phyloP scores from a whole-genome alignment of 169 alveolate species.

The Prorocentrum cordatum region DNA sequence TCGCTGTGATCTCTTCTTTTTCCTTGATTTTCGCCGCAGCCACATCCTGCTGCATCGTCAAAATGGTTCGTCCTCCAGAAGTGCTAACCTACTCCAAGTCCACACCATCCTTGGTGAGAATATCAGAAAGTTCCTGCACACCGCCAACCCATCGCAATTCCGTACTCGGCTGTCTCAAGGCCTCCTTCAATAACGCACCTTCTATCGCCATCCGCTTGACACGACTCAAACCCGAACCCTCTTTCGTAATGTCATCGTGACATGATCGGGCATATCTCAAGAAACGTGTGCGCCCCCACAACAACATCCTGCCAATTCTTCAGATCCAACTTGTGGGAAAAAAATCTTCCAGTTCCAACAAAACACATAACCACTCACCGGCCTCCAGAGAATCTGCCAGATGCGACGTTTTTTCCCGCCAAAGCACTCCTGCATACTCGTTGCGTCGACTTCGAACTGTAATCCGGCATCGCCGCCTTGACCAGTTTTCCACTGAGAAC shows the following conservation, averaged over 20 bases:
- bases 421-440: neutral
- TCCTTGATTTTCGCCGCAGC: no score
- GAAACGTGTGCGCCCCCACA: neutral
- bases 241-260: neutral
- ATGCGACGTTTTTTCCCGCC: neutral
- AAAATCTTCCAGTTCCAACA: neutral
- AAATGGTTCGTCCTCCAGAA: no score
- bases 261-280: neutral
- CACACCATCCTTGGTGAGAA: neutral
- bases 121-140: neutral
- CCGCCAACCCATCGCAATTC: neutral
- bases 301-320: neutral
- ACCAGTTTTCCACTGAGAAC: neutral
- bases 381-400: neutral
- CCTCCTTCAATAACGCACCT: neutral
- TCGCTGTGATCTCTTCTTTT: no score
- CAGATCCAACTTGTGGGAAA: neutral
- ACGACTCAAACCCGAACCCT: neutral
- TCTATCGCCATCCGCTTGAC: neutral
- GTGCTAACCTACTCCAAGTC: no score
- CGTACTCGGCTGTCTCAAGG: neutral
- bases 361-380: neutral
- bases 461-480: neutral
- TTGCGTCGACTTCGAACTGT: neutral
- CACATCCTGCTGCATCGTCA: no score